phyloP scores from a whole-genome alignment of 257 asterid genomes.

The Rauvolfia tetraphylla region DNA sequence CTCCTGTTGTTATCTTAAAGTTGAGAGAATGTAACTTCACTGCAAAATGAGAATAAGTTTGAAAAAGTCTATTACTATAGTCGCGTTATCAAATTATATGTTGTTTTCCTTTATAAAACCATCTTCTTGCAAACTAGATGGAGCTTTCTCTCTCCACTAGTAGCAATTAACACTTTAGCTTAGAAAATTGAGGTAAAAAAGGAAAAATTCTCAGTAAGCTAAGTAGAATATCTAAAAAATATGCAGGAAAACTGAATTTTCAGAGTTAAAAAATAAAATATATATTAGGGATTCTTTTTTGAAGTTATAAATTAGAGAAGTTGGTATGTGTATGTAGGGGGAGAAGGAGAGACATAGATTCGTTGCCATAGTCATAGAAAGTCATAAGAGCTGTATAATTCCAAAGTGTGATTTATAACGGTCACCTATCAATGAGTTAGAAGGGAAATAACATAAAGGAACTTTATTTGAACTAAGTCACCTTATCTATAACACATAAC shows the following conservation, averaged over 20 bases:
- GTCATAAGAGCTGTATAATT: not conserved
- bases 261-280: not conserved
- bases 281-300: no score
- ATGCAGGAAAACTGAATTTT: not conserved
- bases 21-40: not conserved
- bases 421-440: not conserved
- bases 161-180: not conserved
- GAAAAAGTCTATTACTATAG: not conserved
- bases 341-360: not conserved
- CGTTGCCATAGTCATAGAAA: not conserved
- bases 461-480: not conserved
- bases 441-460: not conserved
- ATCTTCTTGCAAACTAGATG: not conserved
- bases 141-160: not conserved
- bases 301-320: not conserved
- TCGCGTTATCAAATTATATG: not conserved
- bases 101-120: constrained; percentile 6
- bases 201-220: not conserved
- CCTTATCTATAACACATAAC: not conserved
- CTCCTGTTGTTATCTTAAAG: not conserved
- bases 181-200: no score
- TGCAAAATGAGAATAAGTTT: not conserved
- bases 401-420: not conserved
- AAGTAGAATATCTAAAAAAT: not conserved
- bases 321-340: not conserved